A percentile compares a stretch with the other conserved stretches of the same genome.
Evolutionary conservation across 2,329 filamentous ascomycete genomes (phyloP).

Genomic region (Scortechinia acanthostroma): DNA sequence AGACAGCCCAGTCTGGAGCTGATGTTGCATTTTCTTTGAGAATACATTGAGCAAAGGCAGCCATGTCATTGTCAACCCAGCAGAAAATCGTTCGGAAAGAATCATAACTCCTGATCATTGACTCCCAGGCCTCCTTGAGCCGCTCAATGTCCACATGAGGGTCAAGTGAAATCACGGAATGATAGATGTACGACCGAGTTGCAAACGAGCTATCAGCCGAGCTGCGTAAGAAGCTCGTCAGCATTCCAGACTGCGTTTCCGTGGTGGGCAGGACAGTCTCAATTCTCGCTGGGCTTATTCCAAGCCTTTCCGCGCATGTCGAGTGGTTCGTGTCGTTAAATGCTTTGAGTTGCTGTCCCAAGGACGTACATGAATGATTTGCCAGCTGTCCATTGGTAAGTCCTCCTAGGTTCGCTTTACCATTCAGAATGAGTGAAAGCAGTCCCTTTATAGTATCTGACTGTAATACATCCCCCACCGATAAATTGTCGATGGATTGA

Average conservation of each 20-base stretch:
- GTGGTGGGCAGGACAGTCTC: conserved; percentile 20
- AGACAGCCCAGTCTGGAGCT: conserved; percentile 8
- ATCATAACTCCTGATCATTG: conserved; percentile 14
- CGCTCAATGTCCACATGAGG: conserved; percentile 10
- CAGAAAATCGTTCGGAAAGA: conserved; percentile 22
- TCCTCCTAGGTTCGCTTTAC: background rate
- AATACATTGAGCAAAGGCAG: conserved; percentile 23
- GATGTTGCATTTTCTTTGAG: conserved; percentile 7
- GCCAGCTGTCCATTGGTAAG: background rate
- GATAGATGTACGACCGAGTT: conserved; percentile 18
- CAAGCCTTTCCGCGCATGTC: conserved; percentile 10
- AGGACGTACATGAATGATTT: background rate
- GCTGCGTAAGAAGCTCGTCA: conserved; percentile 19
- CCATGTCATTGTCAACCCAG: conserved; percentile 18
- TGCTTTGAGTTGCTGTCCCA: conserved; percentile 4
- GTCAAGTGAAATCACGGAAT: conserved; percentile 15
- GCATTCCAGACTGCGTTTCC: conserved; percentile 21
- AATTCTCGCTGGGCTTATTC: conserved; percentile 9
- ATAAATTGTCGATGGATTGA: conserved; percentile 11
- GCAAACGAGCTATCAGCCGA: conserved; percentile 10
- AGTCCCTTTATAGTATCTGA: conserved; percentile 13
- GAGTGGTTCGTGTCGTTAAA: conserved; percentile 10
- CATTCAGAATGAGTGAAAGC: conserved; percentile 8
- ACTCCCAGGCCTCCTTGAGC: conserved; percentile 13
- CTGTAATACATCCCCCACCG: conserved; percentile 17